These are phyloP conservation scores for Elongisporangium anandrum DNA, from an alignment of 352 stramenopile genomes.

Conservation along the genomic window DNA sequence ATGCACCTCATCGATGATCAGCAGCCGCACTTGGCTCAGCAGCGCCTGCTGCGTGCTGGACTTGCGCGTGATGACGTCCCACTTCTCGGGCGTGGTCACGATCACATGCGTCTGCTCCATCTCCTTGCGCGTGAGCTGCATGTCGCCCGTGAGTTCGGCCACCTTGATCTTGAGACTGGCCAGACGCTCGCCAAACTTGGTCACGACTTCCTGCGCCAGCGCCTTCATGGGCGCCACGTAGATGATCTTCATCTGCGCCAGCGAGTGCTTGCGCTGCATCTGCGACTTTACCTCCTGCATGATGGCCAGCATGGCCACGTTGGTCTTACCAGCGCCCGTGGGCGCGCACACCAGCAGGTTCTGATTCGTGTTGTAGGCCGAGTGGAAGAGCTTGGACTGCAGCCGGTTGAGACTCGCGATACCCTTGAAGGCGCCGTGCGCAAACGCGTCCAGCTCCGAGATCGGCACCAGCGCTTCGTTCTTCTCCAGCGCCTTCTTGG, in stretches of 20 bases:
- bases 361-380: constrained; percentile 94
- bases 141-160: constrained; percentile 96
- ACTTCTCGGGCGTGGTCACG: constrained; percentile 99
- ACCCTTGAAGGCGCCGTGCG: constrained; percentile 72
- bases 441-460: constrained; percentile 57
- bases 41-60: constrained; percentile 88
- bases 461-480: constrained; percentile 67
- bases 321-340: constrained; percentile 97
- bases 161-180: constrained; percentile 68
- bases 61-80: constrained; percentile 99
- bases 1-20: constrained; percentile 99
- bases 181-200: constrained; percentile 94
- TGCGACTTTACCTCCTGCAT: constrained; percentile 89
- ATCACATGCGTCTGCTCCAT: constrained; percentile 95
- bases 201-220: constrained; percentile 98
- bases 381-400: constrained; percentile 97
- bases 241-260: constrained; percentile 91
- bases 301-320: constrained; percentile 98
- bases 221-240: constrained; percentile 98
- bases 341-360: constrained; percentile 96
- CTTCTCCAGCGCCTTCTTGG: constrained; percentile 49
- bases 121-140: constrained; percentile 96
- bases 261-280: constrained; percentile 31
- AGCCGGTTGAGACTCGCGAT: constrained; percentile 94
- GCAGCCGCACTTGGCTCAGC: constrained; percentile 89